Evolutionary conservation across 2,329 filamentous ascomycete species (phyloP), one percentile per base, ranked within the genome.

Genomic region (Phialophora verrucosa): DNA sequence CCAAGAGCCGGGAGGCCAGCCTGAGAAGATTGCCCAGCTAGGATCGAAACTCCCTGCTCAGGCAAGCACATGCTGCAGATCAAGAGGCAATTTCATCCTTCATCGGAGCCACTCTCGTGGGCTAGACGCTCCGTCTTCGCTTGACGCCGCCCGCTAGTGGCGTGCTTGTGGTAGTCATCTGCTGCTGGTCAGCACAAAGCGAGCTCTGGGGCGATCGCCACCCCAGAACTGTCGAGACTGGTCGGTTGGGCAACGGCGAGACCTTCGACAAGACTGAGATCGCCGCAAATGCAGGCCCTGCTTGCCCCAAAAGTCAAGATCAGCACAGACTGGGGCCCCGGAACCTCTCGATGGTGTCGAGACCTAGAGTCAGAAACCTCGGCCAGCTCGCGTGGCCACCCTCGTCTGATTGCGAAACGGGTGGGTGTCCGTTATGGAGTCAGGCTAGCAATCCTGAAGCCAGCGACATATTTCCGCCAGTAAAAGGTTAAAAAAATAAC

Each of bases 51-150:
- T 42, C 29, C 17, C 14, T 17, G n/a, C 38, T 20, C 47, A 29
- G 17, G 29, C 32, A 53, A 53, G 20, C 29, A 29, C 23, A 54
- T 38, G 49, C 59, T 61, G 47, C 59, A 17, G 49, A 61, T 42
- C 29, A 53, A 17, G 32, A 61, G 25, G 25, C 53, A 55, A 20
- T 23, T 29, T 20, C 25, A 55, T 55, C 25, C 20, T n/a, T 29
- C n/a, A 8, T 20, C 53, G 27, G 59, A 32, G 59, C 31, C 59
- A 50, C 25, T 38, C 35, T n/a, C 29, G 23, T 20, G 29, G 59
- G 59, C 49, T 27, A 61, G 59, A 60, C 25, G n/a, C 29, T 42
- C 59, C 23, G n/a, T 35, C 3, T 29, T 55, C 29, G 53, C 25
- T 55, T 55, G 53, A 31, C 25, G 25, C 29, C 29, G 11, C 42